Percentiles rank a stretch among this genome's conserved stretches.
These are phyloP conservation scores for Aureobasidium subglaciale DNA, from an alignment of 2,329 filamentous ascomycete species.

Conservation along the genomic window DNA sequence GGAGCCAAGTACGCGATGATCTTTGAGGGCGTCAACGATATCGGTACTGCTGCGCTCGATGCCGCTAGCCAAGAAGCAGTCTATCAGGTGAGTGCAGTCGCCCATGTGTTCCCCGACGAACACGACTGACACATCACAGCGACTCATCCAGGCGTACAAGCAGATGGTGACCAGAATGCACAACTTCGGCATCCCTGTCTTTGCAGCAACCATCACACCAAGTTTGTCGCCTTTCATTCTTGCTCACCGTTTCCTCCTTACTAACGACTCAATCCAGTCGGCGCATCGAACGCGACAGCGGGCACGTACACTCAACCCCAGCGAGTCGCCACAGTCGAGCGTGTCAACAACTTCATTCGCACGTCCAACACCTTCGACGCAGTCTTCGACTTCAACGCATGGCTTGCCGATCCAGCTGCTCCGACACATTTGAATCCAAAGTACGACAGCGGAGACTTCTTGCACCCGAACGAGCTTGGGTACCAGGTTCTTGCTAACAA, in stretches of 20 bases:
- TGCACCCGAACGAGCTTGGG: slow-evolving; percentile 55
- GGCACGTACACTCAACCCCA: slow-evolving; percentile 50
- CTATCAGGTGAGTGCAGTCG: neutral
- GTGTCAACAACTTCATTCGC: slow-evolving; percentile 57
- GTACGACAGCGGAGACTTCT: slow-evolving; percentile 57
- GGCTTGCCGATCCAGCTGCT: slow-evolving; percentile 47
- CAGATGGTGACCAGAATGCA: slow-evolving; percentile 52
- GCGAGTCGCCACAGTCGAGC: slow-evolving; percentile 50
- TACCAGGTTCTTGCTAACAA: slow-evolving; percentile 53
- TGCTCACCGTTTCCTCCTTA: neutral
- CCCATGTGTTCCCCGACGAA: neutral
- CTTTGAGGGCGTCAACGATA: slow-evolving; percentile 65
- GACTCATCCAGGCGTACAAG: slow-evolving; percentile 50
- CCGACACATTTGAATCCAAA: slow-evolving; percentile 42
- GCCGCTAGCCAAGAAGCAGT: neutral
- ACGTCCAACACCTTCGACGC: slow-evolving; percentile 50
- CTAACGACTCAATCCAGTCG: slow-evolving; percentile 37
- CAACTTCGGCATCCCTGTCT: slow-evolving; percentile 48
- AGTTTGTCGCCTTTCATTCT: neutral
- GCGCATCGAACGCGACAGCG: slow-evolving; percentile 32
- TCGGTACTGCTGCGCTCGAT: slow-evolving; percentile 40
- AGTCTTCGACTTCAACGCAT: slow-evolving; percentile 55
- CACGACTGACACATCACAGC: neutral
- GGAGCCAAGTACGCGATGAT: slow-evolving; percentile 56
- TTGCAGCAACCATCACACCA: slow-evolving; percentile 60